Evolutionary conservation across 225 moss, liverwort and hornwort species (phyloP).

Genomic region (Anthoceros angustus): DNA sequence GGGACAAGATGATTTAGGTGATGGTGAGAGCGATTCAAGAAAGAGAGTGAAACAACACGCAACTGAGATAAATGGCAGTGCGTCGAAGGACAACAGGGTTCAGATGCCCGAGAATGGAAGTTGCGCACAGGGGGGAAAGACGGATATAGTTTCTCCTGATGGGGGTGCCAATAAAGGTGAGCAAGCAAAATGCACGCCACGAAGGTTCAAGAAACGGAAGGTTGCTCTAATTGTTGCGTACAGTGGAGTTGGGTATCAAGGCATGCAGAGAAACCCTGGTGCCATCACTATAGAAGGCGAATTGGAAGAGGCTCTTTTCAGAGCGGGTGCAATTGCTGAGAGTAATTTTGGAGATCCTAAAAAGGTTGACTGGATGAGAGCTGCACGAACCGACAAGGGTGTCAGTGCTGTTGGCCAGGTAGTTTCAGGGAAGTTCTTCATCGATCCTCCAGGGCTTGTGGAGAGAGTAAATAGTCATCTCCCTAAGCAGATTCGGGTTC

Average conservation of each 20-base stretch:
- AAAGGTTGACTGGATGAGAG: conserved; percentile 93
- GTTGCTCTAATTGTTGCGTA: conserved; percentile 54
- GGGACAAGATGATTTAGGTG: conserved; percentile 20
- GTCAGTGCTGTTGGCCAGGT: conserved; percentile 92
- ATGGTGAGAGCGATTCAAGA: conserved; percentile 23
- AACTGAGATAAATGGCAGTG: no score
- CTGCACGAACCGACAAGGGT: conserved; percentile 91
- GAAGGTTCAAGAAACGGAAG: conserved; percentile 36
- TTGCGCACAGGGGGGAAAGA: neutral
- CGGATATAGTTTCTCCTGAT: neutral
- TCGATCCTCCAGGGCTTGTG: conserved; percentile 79
- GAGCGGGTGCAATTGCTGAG: conserved; percentile 62
- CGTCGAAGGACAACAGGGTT: no score
- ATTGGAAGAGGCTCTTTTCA: conserved; percentile 79
- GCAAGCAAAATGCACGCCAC: neutral
- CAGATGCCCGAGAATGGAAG: no score
- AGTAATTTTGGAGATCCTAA: conserved; percentile 75
- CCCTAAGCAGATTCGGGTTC: conserved; percentile 61
- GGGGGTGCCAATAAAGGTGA: neutral
- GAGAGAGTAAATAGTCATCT: conserved; percentile 79
- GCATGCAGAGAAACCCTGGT: conserved; percentile 66
- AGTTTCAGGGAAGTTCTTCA: conserved; percentile 66
- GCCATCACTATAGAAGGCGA: conserved; percentile 94
- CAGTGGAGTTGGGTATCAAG: conserved; percentile 54
- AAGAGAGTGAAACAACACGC: no score